These are phyloP conservation scores for Serendipita sp. DNA, from an alignment of 1,284 basidiomycete species.

Conservation along the genomic window DNA sequence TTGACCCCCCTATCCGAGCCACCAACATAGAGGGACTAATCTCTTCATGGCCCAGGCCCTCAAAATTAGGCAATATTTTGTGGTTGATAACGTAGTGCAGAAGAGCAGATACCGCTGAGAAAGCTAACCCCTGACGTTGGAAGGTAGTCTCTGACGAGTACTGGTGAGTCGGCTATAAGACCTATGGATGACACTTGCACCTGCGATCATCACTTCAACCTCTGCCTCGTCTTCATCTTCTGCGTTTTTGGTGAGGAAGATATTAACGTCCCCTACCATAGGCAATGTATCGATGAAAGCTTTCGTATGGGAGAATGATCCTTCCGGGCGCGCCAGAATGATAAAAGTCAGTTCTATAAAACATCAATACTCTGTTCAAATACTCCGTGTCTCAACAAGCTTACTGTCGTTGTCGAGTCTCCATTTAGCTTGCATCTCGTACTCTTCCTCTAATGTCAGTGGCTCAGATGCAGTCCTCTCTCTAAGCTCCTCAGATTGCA, in stretches of 20 bases:
- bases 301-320: conserved; percentile 5
- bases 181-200: conserved; percentile 23
- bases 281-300: conserved; percentile 31
- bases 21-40: conserved; percentile 26
- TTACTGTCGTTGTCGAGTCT: conserved; percentile 73
- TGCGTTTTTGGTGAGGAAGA: conserved; percentile 53
- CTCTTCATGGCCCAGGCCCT: conserved; percentile 16
- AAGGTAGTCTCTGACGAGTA: conserved; percentile 37
- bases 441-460: conserved; percentile 70
- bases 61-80: conserved; percentile 21
- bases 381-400: conserved; percentile 16
- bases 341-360: conserved; percentile 78
- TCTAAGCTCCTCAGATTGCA: conserved; percentile 63
- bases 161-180: conserved; percentile 1
- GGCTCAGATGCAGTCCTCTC: conserved; percentile 79
- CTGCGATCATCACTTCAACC: conserved; percentile 79
- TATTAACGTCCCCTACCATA: conserved; percentile 89
- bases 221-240: conserved; percentile 35
- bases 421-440: conserved; percentile 94
- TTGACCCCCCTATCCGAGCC: conserved; percentile 39
- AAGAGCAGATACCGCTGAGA: conserved; percentile 51
- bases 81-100: conserved; percentile 40
- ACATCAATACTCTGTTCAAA: background rate
- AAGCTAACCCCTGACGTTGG: conserved; percentile 52
- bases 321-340: conserved; percentile 41